phyloP scores from a whole-genome alignment of 305 asterid genomes.

The Rubia balearica region DNA sequence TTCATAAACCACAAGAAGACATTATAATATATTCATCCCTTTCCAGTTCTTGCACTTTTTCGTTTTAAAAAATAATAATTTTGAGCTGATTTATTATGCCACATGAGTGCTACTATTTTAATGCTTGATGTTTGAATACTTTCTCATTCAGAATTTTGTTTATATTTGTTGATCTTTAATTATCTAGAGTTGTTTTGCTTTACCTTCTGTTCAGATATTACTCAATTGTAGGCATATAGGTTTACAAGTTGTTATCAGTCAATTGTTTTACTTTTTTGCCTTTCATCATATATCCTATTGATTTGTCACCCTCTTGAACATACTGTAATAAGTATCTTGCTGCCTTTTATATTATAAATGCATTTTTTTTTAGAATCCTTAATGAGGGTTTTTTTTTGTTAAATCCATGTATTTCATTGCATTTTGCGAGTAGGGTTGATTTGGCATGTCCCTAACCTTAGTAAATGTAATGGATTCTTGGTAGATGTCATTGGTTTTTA shows the following conservation, averaged over 20 bases:
- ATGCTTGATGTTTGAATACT: not conserved
- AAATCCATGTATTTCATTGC: not conserved
- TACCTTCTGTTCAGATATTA: not conserved
- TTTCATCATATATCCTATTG: not conserved
- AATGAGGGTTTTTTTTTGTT: not conserved
- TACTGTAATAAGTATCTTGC: not conserved
- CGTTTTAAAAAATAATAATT: no score
- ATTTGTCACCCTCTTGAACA: not conserved
- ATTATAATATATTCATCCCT: not conserved
- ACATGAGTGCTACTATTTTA: no score
- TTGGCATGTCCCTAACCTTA: not conserved
- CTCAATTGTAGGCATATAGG: not conserved
- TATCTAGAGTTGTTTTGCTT: no score
- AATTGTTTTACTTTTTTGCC: not conserved
- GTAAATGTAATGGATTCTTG: not conserved
- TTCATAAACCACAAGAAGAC: not conserved
- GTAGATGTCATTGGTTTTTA: not conserved
- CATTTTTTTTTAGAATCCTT: not conserved
- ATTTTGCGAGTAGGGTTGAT: not conserved
- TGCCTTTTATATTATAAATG: not conserved
- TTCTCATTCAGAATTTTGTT: not conserved
- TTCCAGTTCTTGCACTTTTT: not conserved
- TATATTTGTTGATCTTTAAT: not conserved
- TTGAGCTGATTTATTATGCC: no score
- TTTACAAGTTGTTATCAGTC: not conserved